phyloP scores from a whole-genome alignment of 768 basidiomycete species.

The Tremella mesenterica region DNA sequence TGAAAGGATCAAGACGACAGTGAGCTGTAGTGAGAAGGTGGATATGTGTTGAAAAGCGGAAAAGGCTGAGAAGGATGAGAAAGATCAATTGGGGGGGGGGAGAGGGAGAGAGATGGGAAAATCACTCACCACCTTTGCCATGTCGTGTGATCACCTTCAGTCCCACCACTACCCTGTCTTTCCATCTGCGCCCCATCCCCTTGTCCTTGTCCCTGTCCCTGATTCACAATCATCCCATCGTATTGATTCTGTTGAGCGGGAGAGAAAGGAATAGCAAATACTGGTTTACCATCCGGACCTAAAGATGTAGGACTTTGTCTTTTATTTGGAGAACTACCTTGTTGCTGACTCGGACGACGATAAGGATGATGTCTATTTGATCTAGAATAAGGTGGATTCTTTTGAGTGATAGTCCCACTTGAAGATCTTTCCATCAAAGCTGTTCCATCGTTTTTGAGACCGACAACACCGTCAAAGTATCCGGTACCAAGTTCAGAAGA shows the following conservation, averaged over 20 bases:
- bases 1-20: neutral
- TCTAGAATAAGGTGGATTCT: slow-evolving; percentile 14
- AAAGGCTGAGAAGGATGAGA: too few relatives aligned
- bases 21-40: too few relatives aligned
- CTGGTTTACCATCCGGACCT: slow-evolving; percentile 22
- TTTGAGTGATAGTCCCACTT: neutral
- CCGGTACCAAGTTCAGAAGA: slow-evolving; percentile 13
- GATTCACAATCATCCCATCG: slow-evolving; percentile 17
- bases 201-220: slow-evolving; percentile 10
- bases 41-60: too few relatives aligned
- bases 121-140: slow-evolving; percentile 33
- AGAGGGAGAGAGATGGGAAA: neutral
- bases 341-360: slow-evolving; percentile 9
- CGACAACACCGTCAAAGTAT: slow-evolving; percentile 38
- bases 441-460: slow-evolving; percentile 27
- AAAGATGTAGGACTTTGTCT: slow-evolving; percentile 7
- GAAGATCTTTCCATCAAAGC: slow-evolving; percentile 14
- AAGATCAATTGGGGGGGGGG: neutral
- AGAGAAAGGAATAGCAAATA: slow-evolving; percentile 31
- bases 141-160: slow-evolving; percentile 13
- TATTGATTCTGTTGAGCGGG: slow-evolving; percentile 7
- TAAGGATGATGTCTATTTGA: slow-evolving; percentile 20
- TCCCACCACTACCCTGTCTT: slow-evolving; percentile 12
- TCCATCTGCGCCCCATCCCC: slow-evolving; percentile 17
- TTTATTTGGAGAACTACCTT: slow-evolving; percentile 5